Evolutionary conservation across 2,329 filamentous ascomycete genomes (phyloP).

Genomic region (Capronia americana): DNA sequence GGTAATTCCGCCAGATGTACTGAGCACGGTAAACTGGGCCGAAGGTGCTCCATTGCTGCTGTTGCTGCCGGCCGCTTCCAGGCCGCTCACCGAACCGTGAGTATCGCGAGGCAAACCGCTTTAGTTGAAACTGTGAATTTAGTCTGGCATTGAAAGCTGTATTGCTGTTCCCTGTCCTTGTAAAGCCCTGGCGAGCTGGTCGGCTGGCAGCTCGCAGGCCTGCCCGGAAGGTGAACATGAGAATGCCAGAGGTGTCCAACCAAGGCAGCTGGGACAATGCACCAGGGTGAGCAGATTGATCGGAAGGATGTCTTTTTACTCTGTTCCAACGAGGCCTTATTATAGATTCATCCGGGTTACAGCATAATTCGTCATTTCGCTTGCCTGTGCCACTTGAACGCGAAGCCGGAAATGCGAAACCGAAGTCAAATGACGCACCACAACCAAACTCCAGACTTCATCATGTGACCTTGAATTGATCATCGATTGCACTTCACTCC

Average conservation of each 20-base stretch:
- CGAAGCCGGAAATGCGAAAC: background rate
- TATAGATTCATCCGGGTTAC: background rate
- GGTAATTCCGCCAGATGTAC: constrained; percentile 39
- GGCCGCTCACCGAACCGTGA: constrained; percentile 30
- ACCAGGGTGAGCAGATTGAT: background rate
- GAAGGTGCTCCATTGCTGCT: constrained; percentile 35
- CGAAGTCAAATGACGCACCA: constrained; percentile 6
- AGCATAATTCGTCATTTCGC: too few relatives aligned
- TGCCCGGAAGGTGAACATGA: constrained; percentile 29
- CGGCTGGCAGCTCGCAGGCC: constrained; percentile 24
- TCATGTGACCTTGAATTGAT: background rate
- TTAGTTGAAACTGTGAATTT: constrained; percentile 23
- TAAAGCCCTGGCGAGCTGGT: constrained; percentile 8
- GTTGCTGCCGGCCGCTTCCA: constrained; percentile 10
- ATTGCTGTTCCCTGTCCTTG: background rate
- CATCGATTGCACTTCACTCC: background rate
- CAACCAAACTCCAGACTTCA: background rate
- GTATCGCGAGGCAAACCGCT: constrained; percentile 29
- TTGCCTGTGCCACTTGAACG: background rate
- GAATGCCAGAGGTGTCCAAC: background rate
- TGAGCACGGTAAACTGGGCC: constrained; percentile 36
- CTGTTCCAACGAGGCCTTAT: background rate
- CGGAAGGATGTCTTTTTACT: background rate
- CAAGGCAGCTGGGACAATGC: background rate
- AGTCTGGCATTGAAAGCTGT: constrained; percentile 6